A percentile compares a stretch with the other conserved stretches of the same genome.
phyloP scores from a whole-genome alignment of 116 monocot species.

The Trichopus zeylanicus region DNA sequence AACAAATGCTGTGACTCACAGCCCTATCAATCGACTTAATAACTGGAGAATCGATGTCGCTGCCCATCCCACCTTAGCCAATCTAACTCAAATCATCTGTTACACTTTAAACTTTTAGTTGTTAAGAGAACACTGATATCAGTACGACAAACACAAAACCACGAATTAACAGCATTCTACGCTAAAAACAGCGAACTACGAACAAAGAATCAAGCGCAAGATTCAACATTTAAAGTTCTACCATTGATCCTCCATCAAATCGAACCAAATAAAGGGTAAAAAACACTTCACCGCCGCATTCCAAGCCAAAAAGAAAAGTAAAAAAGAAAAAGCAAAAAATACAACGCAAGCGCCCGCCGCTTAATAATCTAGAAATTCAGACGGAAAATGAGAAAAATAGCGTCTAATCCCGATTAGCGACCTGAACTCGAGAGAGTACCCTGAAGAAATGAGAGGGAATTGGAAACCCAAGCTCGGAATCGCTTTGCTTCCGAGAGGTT shows the following conservation, averaged over 20 bases:
- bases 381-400: not conserved
- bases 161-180: not conserved
- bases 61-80: conserved; percentile 18
- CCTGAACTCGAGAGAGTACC: not conserved
- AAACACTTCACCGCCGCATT: too few relatives aligned
- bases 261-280: too few relatives aligned
- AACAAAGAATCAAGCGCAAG: too few relatives aligned
- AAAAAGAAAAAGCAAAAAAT: too few relatives aligned
- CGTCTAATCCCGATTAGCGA: not conserved
- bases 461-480: not conserved
- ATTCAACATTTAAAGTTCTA: too few relatives aligned
- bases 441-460: not conserved
- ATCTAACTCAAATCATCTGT: not conserved
- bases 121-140: not conserved
- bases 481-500: not conserved
- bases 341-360: not conserved
- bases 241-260: too few relatives aligned
- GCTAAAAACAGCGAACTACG: too few relatives aligned
- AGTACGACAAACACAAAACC: not conserved
- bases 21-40: conserved; percentile 75
- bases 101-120: not conserved
- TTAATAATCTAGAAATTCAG: not conserved
- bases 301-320: too few relatives aligned
- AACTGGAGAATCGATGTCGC: conserved; percentile 22
- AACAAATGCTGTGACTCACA: conserved; percentile 77